phyloP scores from a whole-genome alignment of 176 grass and related monocot genomes.

The Carex kokanica region DNA sequence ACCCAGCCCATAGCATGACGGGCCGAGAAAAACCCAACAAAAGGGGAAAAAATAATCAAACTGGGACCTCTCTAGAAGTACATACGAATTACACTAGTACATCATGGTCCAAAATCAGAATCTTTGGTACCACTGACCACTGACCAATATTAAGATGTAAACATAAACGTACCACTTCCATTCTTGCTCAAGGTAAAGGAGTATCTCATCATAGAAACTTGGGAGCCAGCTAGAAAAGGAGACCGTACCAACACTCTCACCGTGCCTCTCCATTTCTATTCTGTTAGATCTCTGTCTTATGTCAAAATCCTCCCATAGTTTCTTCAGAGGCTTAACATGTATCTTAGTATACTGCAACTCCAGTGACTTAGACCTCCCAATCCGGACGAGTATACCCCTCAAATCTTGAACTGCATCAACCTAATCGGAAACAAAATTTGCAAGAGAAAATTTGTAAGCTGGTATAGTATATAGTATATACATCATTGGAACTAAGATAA shows the following conservation, averaged over 20 bases:
- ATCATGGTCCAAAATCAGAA: background rate
- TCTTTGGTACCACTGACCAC: background rate
- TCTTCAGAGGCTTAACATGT: conserved; percentile 86
- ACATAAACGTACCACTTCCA: conserved; percentile 94
- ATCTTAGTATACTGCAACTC: conserved; percentile 91
- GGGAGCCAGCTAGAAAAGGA: conserved; percentile 93
- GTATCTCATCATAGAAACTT: conserved; percentile 96
- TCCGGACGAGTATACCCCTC: conserved; percentile 78
- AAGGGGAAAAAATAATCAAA: background rate
- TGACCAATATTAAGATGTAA: background rate
- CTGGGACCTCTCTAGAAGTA: background rate
- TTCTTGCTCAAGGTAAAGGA: conserved; percentile 97
- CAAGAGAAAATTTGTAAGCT: conserved; percentile 6
- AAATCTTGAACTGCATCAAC: conserved; percentile 89
- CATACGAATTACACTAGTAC: background rate
- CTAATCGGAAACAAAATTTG: conserved; percentile 34
- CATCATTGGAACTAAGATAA: conserved; percentile 2
- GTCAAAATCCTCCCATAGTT: conserved; percentile 98
- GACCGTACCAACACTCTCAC: conserved; percentile 45
- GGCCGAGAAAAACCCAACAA: background rate
- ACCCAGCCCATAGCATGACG: background rate
- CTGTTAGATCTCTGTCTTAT: conserved; percentile 64
- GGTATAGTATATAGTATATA: conserved; percentile 16
- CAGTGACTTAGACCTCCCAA: conserved; percentile 88
- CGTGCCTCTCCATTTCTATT: conserved; percentile 59